Evolutionary conservation across 805 yeast genomes (phyloP).

Genomic region (Deakozyma indianensis): DNA sequence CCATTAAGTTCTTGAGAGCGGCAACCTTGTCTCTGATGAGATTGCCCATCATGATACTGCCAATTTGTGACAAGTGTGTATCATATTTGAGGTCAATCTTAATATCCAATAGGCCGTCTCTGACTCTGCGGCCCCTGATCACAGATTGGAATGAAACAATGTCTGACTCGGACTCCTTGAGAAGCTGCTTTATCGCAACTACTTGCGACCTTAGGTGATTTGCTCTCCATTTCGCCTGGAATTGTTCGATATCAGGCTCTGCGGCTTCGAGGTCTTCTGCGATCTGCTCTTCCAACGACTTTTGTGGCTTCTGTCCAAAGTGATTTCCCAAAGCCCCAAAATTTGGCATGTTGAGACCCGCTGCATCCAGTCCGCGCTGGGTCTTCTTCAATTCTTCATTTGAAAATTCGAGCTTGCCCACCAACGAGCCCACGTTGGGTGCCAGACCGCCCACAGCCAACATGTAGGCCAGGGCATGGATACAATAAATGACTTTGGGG

Average conservation of each 20-base stretch:
- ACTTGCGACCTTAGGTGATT: background rate
- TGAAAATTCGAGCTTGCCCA: slow-evolving; percentile 46
- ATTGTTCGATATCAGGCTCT: slow-evolving; percentile 26
- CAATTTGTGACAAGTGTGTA: background rate
- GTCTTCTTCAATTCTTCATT: slow-evolving; percentile 57
- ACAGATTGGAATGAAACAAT: slow-evolving; percentile 8
- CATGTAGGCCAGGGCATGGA: slow-evolving; percentile 76
- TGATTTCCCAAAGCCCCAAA: slow-evolving; percentile 42
- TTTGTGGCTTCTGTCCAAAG: slow-evolving; percentile 18
- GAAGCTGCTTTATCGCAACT: background rate
- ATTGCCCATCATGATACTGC: background rate
- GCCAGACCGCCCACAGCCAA: slow-evolving; percentile 42
- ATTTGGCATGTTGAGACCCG: slow-evolving; percentile 62
- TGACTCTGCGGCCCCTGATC: slow-evolving; percentile 6
- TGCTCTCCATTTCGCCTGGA: slow-evolving; percentile 37
- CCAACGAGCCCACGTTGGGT: slow-evolving; percentile 47
- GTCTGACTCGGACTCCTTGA: background rate
- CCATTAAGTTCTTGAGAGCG: slow-evolving; percentile 6
- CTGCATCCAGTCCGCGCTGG: slow-evolving; percentile 44
- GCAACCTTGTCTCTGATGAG: background rate
- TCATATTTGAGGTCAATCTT: background rate
- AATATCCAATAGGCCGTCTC: background rate
- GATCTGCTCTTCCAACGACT: slow-evolving; percentile 17
- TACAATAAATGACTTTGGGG: slow-evolving; percentile 86
- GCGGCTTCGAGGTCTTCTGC: slow-evolving; percentile 17